Evolutionary conservation across 352 stramenopile genomes (phyloP).

Genomic region (Phytophthora meadii): DNA sequence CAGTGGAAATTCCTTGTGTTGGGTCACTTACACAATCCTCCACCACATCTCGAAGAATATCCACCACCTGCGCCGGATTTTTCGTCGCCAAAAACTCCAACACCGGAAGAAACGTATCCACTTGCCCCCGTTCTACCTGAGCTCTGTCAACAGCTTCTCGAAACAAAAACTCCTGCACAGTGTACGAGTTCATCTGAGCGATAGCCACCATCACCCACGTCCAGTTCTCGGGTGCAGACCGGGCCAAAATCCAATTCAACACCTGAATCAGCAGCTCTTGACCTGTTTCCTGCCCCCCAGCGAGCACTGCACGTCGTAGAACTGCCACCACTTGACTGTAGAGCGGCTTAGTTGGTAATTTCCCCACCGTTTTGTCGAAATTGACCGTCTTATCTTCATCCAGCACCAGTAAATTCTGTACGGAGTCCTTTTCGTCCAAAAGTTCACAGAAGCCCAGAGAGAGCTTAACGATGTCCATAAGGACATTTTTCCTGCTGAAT

Average conservation of each 20-base stretch:
- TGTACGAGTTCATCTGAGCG: constrained; percentile 53
- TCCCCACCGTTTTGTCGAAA: constrained; percentile 45
- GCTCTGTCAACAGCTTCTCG: constrained; percentile 32
- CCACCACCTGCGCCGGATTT: constrained; percentile 52
- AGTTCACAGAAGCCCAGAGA: constrained; percentile 48
- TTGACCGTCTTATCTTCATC: constrained; percentile 20
- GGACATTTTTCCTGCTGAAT: constrained; percentile 30
- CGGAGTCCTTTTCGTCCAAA: constrained; percentile 49
- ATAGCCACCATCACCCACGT: constrained; percentile 60
- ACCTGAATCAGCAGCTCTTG: constrained; percentile 41
- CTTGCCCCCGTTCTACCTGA: constrained; percentile 6
- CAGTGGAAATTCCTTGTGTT: constrained; percentile 1
- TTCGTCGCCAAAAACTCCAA: constrained; percentile 53
- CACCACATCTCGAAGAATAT: constrained; percentile 55
- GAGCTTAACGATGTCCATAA: constrained; percentile 57
- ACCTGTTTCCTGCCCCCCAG: constrained; percentile 24
- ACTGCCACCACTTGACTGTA: constrained; percentile 53
- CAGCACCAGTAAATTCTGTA: constrained; percentile 38
- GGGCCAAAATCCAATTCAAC: constrained; percentile 54
- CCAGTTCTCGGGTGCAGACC: constrained; percentile 41
- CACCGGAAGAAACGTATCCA: constrained; percentile 29
- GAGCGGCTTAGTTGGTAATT: constrained; percentile 50
- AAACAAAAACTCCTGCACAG: constrained; percentile 58
- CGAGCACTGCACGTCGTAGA: constrained; percentile 48
- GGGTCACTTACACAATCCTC: constrained; percentile 31